phyloP scores from a whole-genome alignment of 129 eudicot genomes.

The Tagetes patula region DNA sequence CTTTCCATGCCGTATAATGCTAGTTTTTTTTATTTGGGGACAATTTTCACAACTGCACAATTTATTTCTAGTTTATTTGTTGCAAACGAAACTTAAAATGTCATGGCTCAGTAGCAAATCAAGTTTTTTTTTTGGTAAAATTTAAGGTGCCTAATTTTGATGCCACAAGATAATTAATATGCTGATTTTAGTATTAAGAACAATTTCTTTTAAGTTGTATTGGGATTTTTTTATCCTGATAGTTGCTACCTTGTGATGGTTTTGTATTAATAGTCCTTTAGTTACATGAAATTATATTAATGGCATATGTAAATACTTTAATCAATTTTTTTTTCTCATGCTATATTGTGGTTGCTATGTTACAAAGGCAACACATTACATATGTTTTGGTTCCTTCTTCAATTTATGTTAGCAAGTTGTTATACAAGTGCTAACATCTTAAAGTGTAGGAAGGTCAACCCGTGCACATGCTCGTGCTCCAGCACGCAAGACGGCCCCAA shows the following conservation, averaged over 20 bases:
- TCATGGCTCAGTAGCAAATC: background rate
- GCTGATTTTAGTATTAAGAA: too few relatives aligned
- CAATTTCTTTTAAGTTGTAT: too few relatives aligned
- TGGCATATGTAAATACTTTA: background rate
- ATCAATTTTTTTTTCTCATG: background rate
- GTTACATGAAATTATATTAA: too few relatives aligned
- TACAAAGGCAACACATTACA: background rate
- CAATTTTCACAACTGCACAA: background rate
- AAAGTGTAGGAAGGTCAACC: conserved; percentile 83
- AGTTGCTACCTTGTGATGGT: too few relatives aligned
- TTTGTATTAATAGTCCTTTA: too few relatives aligned
- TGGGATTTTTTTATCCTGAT: too few relatives aligned
- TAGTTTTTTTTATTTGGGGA: too few relatives aligned
- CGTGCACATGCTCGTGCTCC: conserved; percentile 86
- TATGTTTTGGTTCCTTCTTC: background rate
- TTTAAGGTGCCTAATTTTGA: too few relatives aligned
- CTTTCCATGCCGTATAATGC: too few relatives aligned
- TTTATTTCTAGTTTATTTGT: background rate
- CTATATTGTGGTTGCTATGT: background rate
- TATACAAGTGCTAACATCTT: background rate
- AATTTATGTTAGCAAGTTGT: too few relatives aligned
- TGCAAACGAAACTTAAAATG: background rate
- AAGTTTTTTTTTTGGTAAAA: background rate
- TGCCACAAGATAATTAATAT: too few relatives aligned
- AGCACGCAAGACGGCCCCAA: conserved; percentile 51